A percentile compares a stretch with the other conserved stretches of the same genome.
phyloP scores from a whole-genome alignment of 805 yeast genomes.

The Danielia reshetovae region DNA sequence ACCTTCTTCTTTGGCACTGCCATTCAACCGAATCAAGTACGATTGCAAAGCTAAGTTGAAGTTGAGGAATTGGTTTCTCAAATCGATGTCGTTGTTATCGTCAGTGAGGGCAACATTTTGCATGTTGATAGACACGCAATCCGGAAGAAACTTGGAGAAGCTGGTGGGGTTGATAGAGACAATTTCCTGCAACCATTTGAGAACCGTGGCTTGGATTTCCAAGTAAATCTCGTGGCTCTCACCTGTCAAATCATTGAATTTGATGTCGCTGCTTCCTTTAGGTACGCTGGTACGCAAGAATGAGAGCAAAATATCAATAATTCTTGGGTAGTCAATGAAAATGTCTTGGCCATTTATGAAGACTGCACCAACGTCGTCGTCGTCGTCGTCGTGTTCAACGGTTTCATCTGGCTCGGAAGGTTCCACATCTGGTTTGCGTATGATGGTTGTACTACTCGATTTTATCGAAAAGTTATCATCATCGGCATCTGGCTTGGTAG shows the following conservation, averaged over 20 bases:
- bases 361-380: constrained; percentile 21
- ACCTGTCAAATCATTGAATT: constrained; percentile 24
- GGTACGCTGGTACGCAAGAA: constrained; percentile 55
- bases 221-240: constrained; percentile 36
- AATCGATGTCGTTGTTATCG: constrained; percentile 32
- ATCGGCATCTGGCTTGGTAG: constrained; percentile 11
- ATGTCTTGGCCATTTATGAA: constrained; percentile 63
- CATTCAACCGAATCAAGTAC: constrained; percentile 28
- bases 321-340: constrained; percentile 70
- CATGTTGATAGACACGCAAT: constrained; percentile 65
- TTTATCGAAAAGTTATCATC: constrained; percentile 23
- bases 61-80: constrained; percentile 32
- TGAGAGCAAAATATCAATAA: constrained; percentile 77
- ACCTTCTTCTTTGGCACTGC: constrained; percentile 10
- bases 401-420: constrained; percentile 2
- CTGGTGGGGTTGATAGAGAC: constrained; percentile 72
- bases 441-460: constrained; percentile 25
- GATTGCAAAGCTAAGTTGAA: constrained; percentile 33
- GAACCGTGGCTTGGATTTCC: constrained; percentile 73
- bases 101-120: constrained; percentile 35
- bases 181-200: constrained; percentile 78
- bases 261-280: constrained; percentile 13
- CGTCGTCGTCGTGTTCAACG: constrained; percentile 15
- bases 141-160: constrained; percentile 69
- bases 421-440: constrained; percentile 10